These are phyloP conservation scores for Acer campestre DNA, from an alignment of 345 rosid species.

Conservation along the genomic window DNA sequence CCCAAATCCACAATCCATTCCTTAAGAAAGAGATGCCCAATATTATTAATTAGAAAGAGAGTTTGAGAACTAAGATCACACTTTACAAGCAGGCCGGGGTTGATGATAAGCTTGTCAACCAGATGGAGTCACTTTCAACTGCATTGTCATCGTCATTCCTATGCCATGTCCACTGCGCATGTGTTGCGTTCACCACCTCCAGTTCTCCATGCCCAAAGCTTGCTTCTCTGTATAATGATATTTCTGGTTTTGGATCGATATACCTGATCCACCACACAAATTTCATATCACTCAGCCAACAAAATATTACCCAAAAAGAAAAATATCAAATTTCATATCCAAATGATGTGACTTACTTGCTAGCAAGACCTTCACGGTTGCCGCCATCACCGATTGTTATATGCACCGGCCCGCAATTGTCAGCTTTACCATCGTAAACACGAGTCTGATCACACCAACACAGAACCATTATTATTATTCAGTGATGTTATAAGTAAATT, in stretches of 20 bases:
- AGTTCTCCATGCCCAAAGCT: slow-evolving; percentile 82
- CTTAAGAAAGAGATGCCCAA: too few species aligned
- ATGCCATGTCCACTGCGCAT: slow-evolving; percentile 78
- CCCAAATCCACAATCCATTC: too few species aligned
- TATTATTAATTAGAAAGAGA: too few species aligned
- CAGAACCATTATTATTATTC: not conserved
- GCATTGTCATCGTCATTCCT: slow-evolving; percentile 57
- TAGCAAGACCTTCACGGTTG: slow-evolving; percentile 76
- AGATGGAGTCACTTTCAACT: slow-evolving; percentile 46
- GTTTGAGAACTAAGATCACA: not conserved
- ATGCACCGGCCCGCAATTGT: slow-evolving; percentile 63
- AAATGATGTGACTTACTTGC: slow-evolving; percentile 22
- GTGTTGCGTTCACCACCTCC: slow-evolving; percentile 64
- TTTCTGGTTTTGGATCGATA: slow-evolving; percentile 41
- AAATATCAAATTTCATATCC: too few species aligned
- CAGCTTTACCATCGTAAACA: slow-evolving; percentile 50
- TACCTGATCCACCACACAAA: slow-evolving; percentile 36
- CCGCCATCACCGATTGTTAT: slow-evolving; percentile 86
- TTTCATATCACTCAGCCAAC: not conserved
- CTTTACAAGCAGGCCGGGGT: slow-evolving; percentile 50
- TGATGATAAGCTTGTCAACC: slow-evolving; percentile 53
- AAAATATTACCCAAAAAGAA: not conserved
- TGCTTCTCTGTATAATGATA: slow-evolving; percentile 71
- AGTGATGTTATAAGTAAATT: not conserved
- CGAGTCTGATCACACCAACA: slow-evolving; percentile 43